Conservation (phyloP, 2,329 filamentous ascomycete species). For the Neopestalotiopsis rosae region DNA sequence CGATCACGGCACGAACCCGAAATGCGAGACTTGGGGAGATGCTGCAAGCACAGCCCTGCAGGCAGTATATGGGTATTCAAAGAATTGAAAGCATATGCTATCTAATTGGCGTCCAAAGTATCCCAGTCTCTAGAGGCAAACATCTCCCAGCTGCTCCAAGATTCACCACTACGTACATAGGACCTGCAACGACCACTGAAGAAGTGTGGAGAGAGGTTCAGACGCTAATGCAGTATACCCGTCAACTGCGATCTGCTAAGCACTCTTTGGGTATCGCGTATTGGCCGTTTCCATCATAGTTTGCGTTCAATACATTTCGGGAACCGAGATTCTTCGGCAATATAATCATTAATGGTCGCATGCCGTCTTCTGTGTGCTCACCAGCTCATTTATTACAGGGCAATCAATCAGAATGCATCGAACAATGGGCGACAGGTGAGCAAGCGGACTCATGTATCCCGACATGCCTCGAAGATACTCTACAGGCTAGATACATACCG, state of each 20-base stretch:
- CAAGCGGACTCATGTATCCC: no score
- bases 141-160: background rate
- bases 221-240: conserved; percentile 10
- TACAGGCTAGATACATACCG: no score
- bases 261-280: background rate
- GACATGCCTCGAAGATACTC: no score
- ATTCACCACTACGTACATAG: background rate
- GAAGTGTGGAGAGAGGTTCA: background rate
- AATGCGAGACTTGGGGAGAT: background rate
- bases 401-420: background rate
- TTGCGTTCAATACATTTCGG: background rate
- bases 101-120: background rate
- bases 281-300: background rate
- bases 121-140: background rate
- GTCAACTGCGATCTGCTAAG: background rate
- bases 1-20: background rate
- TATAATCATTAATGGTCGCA: background rate
- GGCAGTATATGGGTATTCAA: no score
- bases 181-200: background rate
- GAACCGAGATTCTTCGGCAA: background rate
- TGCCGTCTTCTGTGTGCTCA: background rate
- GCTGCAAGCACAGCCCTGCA: background rate
- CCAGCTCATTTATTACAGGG: background rate
- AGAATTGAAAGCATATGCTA: no score
- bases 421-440: background rate